Conservation (phyloP, 2,329 filamentous ascomycete species). For the Scytalidium sp. region DNA sequence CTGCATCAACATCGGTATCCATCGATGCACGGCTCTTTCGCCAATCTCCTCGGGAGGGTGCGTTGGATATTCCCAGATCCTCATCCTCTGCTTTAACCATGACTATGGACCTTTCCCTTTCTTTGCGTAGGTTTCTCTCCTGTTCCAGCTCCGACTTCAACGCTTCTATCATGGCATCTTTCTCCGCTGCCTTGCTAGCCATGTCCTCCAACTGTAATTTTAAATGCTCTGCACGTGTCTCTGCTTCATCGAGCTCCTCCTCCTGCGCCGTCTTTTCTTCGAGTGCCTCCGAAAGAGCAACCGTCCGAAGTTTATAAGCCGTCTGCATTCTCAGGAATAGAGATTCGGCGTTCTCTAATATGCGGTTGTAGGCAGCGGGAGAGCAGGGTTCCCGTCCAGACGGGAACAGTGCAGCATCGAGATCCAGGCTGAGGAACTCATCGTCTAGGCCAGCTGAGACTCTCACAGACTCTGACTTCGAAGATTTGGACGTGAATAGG, state of each 20-base stretch:
- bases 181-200: constrained; percentile 49
- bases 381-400: constrained; percentile 49
- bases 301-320: constrained; percentile 53
- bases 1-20: constrained; percentile 48
- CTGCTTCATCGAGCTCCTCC: constrained; percentile 56
- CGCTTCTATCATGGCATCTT: constrained; percentile 48
- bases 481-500: constrained; percentile 24
- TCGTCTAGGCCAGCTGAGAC: constrained; percentile 36
- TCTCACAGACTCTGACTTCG: constrained; percentile 14
- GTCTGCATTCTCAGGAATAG: constrained; percentile 54
- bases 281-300: constrained; percentile 46
- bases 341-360: constrained; percentile 55
- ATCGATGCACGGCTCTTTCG: constrained; percentile 25
- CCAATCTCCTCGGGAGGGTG: constrained; percentile 8
- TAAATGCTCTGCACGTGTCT: constrained; percentile 49
- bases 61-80: constrained; percentile 21
- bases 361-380: constrained; percentile 57
- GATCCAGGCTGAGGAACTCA: constrained; percentile 53
- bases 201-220: constrained; percentile 60
- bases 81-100: constrained; percentile 22
- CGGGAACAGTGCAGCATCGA: constrained; percentile 53
- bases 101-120: constrained; percentile 25
- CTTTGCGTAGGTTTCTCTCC: constrained; percentile 41
- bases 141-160: constrained; percentile 48
- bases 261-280: constrained; percentile 50